These are phyloP conservation scores for Chernovozyma aurita DNA, from an alignment of 1,139 yeast species.

Conservation along the genomic window DNA sequence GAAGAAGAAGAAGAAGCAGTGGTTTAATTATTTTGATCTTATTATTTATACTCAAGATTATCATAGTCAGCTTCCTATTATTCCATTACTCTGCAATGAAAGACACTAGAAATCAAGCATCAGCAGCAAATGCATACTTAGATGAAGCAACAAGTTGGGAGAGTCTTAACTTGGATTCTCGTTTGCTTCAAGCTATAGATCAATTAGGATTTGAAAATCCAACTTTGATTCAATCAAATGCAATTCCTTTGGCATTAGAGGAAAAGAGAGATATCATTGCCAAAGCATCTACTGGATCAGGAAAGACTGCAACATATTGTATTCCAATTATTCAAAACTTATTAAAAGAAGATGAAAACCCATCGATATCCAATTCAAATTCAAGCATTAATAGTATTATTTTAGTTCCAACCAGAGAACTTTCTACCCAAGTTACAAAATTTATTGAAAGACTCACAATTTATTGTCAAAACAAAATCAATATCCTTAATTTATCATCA, in stretches of 20 bases:
- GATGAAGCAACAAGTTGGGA: conserved; percentile 74
- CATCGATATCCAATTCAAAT: conserved; percentile 17
- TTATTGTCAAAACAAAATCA: conserved; percentile 67
- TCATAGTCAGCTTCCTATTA: not conserved
- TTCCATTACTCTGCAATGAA: conserved; percentile 5
- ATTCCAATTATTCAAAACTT: conserved; percentile 74
- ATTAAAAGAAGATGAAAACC: conserved; percentile 25
- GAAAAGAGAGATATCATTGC: conserved; percentile 86
- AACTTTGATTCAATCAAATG: conserved; percentile 83
- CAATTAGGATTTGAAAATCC: conserved; percentile 80
- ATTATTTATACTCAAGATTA: no score
- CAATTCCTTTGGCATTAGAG: conserved; percentile 87
- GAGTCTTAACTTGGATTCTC: conserved; percentile 68
- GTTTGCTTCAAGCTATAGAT: conserved; percentile 80
- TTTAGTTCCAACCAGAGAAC: conserved; percentile 81
- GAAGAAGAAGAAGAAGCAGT: no score
- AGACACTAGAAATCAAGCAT: conserved; percentile 16
- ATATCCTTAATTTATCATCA: conserved; percentile 69
- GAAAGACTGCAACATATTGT: conserved; percentile 82
- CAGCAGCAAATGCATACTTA: conserved; percentile 61
- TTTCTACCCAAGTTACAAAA: conserved; percentile 76
- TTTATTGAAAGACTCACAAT: conserved; percentile 65
- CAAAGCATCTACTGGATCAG: conserved; percentile 86
- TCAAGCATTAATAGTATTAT: conserved; percentile 50
- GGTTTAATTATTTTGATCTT: no score